phyloP scores from a whole-genome alignment of 1,139 yeast genomes.

The Taiozyma sp. region DNA sequence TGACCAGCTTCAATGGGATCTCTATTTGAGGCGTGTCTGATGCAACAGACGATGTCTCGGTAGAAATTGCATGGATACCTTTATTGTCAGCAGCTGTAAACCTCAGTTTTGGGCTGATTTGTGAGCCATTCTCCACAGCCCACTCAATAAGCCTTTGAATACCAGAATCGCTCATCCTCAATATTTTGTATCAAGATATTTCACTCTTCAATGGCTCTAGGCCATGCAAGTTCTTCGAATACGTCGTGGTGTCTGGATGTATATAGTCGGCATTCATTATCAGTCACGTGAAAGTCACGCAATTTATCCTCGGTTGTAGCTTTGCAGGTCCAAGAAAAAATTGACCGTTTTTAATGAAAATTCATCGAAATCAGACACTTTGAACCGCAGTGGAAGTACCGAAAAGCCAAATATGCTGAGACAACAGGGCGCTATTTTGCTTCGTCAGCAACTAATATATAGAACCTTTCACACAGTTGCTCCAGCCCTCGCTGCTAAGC shows the following conservation, averaged over 20 bases:
- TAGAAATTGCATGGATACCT: constrained; percentile 40
- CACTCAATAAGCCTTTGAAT: constrained; percentile 35
- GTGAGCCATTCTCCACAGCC: constrained; percentile 48
- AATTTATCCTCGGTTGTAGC: neutral
- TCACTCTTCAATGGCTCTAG: too few species aligned
- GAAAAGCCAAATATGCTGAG: neutral
- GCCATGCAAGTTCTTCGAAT: too few species aligned
- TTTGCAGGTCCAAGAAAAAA: neutral
- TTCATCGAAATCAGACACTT: neutral
- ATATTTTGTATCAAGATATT: neutral
- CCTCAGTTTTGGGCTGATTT: constrained; percentile 30
- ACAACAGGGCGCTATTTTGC: neutral
- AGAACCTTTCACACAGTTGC: constrained; percentile 5
- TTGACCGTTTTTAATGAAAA: neutral
- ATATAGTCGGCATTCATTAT: neutral
- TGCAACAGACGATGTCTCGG: constrained; percentile 9
- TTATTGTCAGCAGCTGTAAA: constrained; percentile 27
- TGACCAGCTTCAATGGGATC: constrained; percentile 36
- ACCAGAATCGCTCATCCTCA: neutral
- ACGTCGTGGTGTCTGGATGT: too few species aligned
- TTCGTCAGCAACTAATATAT: neutral
- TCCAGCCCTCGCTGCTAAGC: constrained; percentile 4
- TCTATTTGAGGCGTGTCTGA: constrained; percentile 25
- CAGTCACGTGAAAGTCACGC: neutral
- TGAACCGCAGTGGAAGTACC: neutral